These are phyloP conservation scores for Lagerstroemia speciosa DNA, from an alignment of 345 rosid species.

Conservation along the genomic window DNA sequence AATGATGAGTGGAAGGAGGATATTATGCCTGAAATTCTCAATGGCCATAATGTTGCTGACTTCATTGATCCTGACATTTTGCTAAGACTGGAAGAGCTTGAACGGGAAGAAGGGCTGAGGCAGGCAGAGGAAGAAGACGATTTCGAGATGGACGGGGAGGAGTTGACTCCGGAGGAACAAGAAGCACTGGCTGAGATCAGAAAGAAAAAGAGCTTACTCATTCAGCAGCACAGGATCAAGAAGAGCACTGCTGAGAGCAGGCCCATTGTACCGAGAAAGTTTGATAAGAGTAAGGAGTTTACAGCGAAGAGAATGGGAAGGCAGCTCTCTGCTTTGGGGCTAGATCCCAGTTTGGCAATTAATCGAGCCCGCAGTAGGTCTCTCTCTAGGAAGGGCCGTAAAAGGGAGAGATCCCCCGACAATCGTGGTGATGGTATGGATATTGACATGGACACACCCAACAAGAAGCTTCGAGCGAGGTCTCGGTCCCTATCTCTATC, in stretches of 20 bases:
- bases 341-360: constrained; percentile 62
- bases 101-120: constrained; percentile 60
- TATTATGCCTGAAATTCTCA: constrained; percentile 84
- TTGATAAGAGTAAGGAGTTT: constrained; percentile 60
- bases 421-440: constrained; percentile 24
- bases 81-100: constrained; percentile 75
- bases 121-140: constrained; percentile 44
- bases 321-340: constrained; percentile 51
- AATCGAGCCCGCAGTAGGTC: constrained; percentile 64
- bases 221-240: constrained; percentile 68
- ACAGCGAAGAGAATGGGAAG: constrained; percentile 69
- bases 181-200: constrained; percentile 56
- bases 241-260: constrained; percentile 75
- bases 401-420: constrained; percentile 63
- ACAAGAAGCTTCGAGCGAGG: no score
- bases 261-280: constrained; percentile 62
- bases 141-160: constrained; percentile 5
- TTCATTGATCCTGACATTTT: constrained; percentile 81
- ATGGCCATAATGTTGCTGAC: constrained; percentile 90
- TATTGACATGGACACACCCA: neutral
- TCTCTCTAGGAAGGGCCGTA: constrained; percentile 37
- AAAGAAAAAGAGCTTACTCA: constrained; percentile 55
- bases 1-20: constrained; percentile 90
- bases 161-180: constrained; percentile 47
- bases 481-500: no score